Evolutionary conservation across 495 filamentous ascomycete genomes (phyloP), one percentile per base, ranked within the genome.

Genomic region (Penicillium samsonianum): DNA sequence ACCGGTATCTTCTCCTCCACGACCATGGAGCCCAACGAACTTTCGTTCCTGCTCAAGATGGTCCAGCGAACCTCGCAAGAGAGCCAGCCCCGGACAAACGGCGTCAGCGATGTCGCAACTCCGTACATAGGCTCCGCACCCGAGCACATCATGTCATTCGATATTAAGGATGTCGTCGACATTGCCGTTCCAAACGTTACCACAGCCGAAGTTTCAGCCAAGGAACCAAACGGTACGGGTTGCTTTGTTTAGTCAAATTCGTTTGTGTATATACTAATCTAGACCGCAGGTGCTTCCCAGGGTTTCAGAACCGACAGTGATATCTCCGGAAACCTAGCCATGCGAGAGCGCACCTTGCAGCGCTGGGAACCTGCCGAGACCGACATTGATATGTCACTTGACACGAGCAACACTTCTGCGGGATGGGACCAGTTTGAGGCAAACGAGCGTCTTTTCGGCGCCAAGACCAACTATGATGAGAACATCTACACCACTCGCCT

Each of bases 391-490:
- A 69, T 88, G 60, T 87, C 88, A 41, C 75, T 96, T 30, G 91
- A 95, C 61, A 81, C 78, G 1, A 55, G 63, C 22, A 70, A 70
- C 30, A 68, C 68, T 43, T 63, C 68, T 19, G 69, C 71, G 5
- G 83, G 79, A 50, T 99, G 94, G 94, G 91, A 99, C 69, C 94
- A 99, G 68, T 99, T 99, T 64, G 89, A 90, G 65, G 84, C 80
- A 41, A 98, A 98, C 62, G 88, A 95, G 70, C 81, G 85, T 33
- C 84, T 90, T 4, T 98, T 96, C 67, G 94, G 94, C 9, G 72
- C 93, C 35, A 90, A 84, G 73, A 91, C 85, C 17, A 88, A 88
- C 61, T 98, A 96, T 68, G 87, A 97, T 62, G 95, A 98, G 71
- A 90, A 87, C 63, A 84, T 93, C 45, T 99, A 99, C 68, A 99